Evolutionary conservation across 805 yeast genomes (phyloP).

Genomic region (Candida oleophila): DNA sequence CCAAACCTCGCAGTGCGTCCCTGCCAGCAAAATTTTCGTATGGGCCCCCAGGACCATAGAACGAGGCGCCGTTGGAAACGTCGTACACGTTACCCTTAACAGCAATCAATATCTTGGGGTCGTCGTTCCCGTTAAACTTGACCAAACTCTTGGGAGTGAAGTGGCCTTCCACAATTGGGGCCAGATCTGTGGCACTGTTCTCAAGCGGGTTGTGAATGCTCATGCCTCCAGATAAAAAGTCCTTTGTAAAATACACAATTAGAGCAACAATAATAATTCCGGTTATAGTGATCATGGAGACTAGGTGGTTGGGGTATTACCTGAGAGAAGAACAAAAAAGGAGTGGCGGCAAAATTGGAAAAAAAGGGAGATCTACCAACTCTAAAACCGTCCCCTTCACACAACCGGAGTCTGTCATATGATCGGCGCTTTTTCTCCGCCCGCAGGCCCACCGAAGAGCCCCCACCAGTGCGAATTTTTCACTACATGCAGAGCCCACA

Average conservation of each 20-base stretch:
- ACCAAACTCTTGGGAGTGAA: slow-evolving; percentile 76
- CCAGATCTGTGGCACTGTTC: slow-evolving; percentile 17
- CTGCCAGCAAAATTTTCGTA: slow-evolving; percentile 93
- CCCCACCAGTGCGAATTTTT: not conserved
- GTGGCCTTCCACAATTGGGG: slow-evolving; percentile 40
- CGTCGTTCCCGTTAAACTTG: slow-evolving; percentile 78
- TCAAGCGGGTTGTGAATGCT: slow-evolving; percentile 29
- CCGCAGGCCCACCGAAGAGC: no score
- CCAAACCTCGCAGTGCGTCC: slow-evolving; percentile 92
- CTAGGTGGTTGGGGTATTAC: not conserved
- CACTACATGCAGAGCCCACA: not conserved
- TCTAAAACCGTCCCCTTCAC: no score
- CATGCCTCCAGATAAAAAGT: slow-evolving; percentile 23
- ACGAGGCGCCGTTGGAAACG: slow-evolving; percentile 72
- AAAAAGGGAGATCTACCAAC: no score
- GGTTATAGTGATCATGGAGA: slow-evolving; percentile 11
- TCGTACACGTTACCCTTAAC: slow-evolving; percentile 87
- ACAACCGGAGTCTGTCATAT: not conserved
- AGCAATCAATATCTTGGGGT: slow-evolving; percentile 77
- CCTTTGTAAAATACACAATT: slow-evolving; percentile 29
- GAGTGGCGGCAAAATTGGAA: not conserved
- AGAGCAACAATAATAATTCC: slow-evolving; percentile 31
- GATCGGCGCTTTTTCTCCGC: not conserved
- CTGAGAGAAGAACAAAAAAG: not conserved
- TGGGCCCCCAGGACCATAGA: slow-evolving; percentile 96